Evolutionary conservation across 2,329 filamentous ascomycete species (phyloP).

Genomic region (Xylaria sp.): DNA sequence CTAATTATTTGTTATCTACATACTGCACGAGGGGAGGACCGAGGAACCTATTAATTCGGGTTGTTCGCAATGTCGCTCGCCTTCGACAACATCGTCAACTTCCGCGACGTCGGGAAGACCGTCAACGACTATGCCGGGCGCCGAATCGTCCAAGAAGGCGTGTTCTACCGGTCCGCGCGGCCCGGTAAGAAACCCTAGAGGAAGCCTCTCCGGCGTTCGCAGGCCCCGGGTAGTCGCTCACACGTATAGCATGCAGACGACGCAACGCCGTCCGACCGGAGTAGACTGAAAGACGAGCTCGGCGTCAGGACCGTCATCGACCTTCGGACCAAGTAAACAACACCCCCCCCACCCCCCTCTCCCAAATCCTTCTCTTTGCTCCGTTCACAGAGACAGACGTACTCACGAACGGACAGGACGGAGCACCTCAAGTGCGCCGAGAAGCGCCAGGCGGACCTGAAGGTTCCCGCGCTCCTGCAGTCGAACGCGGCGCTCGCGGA

Average conservation of each 20-base stretch:
- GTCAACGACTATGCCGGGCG: conserved; percentile 62
- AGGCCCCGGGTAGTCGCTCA: not conserved
- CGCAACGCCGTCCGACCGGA: conserved; percentile 67
- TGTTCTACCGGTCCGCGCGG: conserved; percentile 70
- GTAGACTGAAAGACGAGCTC: conserved; percentile 59
- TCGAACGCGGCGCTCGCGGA: conserved; percentile 55
- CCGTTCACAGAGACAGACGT: no score
- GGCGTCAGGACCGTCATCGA: conserved; percentile 76
- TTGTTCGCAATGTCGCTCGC: conserved; percentile 27
- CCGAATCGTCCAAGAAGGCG: conserved; percentile 59
- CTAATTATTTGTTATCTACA: not conserved
- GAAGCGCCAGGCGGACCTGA: conserved; percentile 56
- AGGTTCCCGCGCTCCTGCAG: conserved; percentile 47
- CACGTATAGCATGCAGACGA: conserved; percentile 55
- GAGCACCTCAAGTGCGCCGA: conserved; percentile 71
- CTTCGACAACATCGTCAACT: conserved; percentile 69
- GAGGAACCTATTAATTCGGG: not conserved
- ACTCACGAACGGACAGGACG: conserved; percentile 51
- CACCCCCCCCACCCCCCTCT: not conserved
- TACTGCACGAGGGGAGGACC: not conserved
- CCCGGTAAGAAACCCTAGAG: conserved; percentile 46
- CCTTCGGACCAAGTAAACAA: conserved; percentile 69
- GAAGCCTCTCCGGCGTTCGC: not conserved
- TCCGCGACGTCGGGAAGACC: conserved; percentile 73
- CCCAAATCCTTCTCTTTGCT: not conserved